Base-by-base conservation (phyloP, 2,329 filamentous ascomycete species). In the Pleurostoma richardsiae region DNA sequence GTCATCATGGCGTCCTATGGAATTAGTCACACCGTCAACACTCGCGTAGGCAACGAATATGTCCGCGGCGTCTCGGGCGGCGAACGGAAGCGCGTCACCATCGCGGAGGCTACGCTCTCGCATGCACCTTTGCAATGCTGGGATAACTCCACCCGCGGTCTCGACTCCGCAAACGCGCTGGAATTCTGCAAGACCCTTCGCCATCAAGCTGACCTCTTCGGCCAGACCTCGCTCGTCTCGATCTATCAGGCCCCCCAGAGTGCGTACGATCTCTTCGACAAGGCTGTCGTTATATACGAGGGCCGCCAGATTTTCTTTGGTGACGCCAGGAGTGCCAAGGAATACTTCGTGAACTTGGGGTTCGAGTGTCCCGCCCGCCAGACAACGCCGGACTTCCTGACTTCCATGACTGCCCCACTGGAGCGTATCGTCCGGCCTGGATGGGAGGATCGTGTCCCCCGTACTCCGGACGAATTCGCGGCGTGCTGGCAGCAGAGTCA, bases 231-330 rank as follows among this genome's bases (percentile, higher is more conserved):
- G 19, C 28, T 30, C 19, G 42, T 43, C 5, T 31, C 42, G 6
- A 43, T 43, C 6, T 43, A 43, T 31, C 42, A 43, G 28, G 42
- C 42, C 8, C 42, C 42, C 5, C 42, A 43, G 30, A 38, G 5
- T 5, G 42, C 42, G 29, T 86, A 85, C 56, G 81, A 86, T 49
- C 66, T 81, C 10, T 90, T 90, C 55, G 85, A 90, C 63, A 89
- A 88, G 58, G 80, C 79, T 0, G 72, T 82, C 0, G 83, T 90
- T 0, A 68, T 90, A 0, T 88, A 90, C 55, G 84, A 90, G 59
- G 86, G 86, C 1, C 76, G 82, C 1, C 77, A 89, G 57, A 90
- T 90, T 49, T 90, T 80, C 65, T 89, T 83, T 52, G 86, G 86
- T 0, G 76, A 77, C 0, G 76, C 80, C 0, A 60, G 57, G 6